Evolutionary conservation across 2,329 filamentous ascomycete genomes (phyloP), one percentile per base, ranked within the genome.

Genomic region (Ophioceras dolichostomum): DNA sequence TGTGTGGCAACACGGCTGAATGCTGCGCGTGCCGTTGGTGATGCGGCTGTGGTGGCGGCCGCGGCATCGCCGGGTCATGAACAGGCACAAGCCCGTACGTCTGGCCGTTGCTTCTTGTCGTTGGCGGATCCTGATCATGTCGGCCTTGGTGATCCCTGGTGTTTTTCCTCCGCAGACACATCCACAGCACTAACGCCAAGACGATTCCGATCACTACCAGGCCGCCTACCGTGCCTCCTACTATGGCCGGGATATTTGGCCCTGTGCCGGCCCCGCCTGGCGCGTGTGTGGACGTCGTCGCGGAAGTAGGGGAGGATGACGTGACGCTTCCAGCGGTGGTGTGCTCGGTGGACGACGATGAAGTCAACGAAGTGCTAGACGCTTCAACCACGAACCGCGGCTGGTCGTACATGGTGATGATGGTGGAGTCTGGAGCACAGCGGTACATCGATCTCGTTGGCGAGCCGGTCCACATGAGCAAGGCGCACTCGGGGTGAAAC

Each of bases 381-480:
- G 52, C 52, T 29, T 59, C 54, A 17, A 56, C 29, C 13, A 57
- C 47, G 32, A 49, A 53, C 36, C 54, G 54, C 1, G 60, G 60
- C 14, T 48, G 49, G 39, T 59, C 52, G 4, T 57, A 44, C 46
- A 63, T 49, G 9, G 52, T 49, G 21, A 58, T 34, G 21, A 58
- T 40, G 1, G 49, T 47, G 1, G 50, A 40, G 1, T 39, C 40
- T 10, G 45, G 40, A 38, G 52, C 50, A 41, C 60, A 63, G 12
- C 54, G 49, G 41, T 53, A 60, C 57, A 60, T 60, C 38, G 49
- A 56, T 16, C 52, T 51, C 4, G 46, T 37, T 0, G 58, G 51
- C 2, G 44, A 14, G 29, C 54, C 57, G 0, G 54, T 52, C 58
- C 59, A 63, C 33, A 61, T 36, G 38, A 55, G 59, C 0, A 56